Evolutionary conservation across 441 rosid species (phyloP).

Genomic region (Theobroma grandiflorum): DNA sequence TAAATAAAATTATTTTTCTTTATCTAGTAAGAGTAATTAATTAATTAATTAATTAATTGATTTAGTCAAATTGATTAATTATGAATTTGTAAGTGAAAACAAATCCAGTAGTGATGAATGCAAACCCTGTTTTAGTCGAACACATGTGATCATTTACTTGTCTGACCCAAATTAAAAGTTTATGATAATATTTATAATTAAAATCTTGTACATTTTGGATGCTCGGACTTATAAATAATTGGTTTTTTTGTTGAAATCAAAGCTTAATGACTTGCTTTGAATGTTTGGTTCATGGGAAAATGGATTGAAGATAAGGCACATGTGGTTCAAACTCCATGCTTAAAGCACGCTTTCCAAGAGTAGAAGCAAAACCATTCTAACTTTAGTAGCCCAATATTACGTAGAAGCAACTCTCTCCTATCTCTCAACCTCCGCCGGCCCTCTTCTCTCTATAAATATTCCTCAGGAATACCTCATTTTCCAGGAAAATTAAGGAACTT

Average conservation of each 20-base stretch:
- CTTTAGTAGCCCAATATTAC: conserved; percentile 31
- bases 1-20: too few relatives aligned
- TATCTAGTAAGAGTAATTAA: too few relatives aligned
- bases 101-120: not conserved
- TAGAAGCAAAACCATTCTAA: conserved; percentile 38
- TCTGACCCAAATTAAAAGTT: not conserved
- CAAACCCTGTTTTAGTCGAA: not conserved
- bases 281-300: not conserved
- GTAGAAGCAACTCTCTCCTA: conserved; percentile 51
- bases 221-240: not conserved
- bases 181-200: not conserved
- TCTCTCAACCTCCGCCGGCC: not conserved
- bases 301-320: not conserved
- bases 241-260: not conserved
- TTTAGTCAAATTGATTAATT: too few relatives aligned
- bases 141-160: not conserved
- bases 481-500: not conserved
- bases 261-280: not conserved
- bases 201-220: not conserved
- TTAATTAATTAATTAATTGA: too few relatives aligned
- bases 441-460: conserved; percentile 30
- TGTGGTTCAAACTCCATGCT: not conserved
- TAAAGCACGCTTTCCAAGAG: conserved; percentile 33
- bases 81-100: not conserved
- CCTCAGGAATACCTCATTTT: not conserved